Base-by-base conservation (phyloP, 1,139 yeast species). In the Saccharomyces hybrid region DNA sequence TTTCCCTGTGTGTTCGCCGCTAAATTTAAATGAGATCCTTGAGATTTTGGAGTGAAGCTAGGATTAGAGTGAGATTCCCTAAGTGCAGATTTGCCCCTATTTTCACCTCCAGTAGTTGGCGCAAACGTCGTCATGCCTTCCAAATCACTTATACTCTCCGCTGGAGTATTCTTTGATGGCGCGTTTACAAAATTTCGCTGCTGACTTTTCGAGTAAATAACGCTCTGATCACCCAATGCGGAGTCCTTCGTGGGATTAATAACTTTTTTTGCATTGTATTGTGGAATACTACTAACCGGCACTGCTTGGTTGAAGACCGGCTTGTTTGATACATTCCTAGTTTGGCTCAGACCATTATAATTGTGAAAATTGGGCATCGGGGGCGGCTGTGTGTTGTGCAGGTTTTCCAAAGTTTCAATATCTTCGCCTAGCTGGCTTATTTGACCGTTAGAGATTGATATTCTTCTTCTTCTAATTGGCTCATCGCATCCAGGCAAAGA, bases 381-480 rank as follows among this genome's bases (percentile, higher is more conserved):
- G 9, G 74, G 74, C 5, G 73, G 73, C 51, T 70, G 74, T 1
- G 68, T 63, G 53, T 69, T 70, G 50, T 70, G 70, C 2, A 67
- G 52, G 50, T 65, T 64, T 47, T 66, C 70, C n/a, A 67, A 64
- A 4, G 63, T 60, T 42, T 64, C 66, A 1, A 68, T 57, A 53
- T 71, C 74, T 31, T 72, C 74, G n/a, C 68, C 68, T n/a, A 82
- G 73, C 65, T 86, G 91, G 49, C 90, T 86, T 61, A 86, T 86
- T 67, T 86, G 93, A 63, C 93, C 93, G 70, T 86, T 86, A 6
- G 90, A 84, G 54, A 86, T 85, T 47, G 91, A 85, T 6, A 86
- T 82, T 64, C 91, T 74, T 67, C 90, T 75, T 55, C 85, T 73
- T 6, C 78, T 54, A 3, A 55, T 53, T 60, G 73, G 53, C 65